Base-by-base conservation (phyloP, 2,329 filamentous ascomycete genomes). In the Ploettnerulaceae sp. region DNA sequence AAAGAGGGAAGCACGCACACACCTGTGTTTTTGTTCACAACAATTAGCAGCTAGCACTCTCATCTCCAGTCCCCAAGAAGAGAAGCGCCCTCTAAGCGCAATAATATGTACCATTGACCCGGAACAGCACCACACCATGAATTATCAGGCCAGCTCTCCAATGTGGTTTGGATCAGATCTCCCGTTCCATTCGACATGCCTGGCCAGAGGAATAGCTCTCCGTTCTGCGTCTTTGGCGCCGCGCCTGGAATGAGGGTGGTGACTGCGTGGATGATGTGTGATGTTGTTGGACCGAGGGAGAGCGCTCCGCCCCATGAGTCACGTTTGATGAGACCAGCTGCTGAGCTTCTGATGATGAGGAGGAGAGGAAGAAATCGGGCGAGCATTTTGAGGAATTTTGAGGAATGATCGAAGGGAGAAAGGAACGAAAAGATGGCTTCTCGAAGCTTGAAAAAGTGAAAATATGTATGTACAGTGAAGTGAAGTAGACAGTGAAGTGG, bases 131-230 rank as follows among this genome's bases (percentile, higher is more conserved):
- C 67, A 48, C 68, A 71, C 68, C 67, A 71, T 11, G 54, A 53
- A 51, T 71, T 70, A 31, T 60, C 59, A 6, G 63, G 50, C 68
- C 67, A 71, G 15, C 61, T 64, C 51, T 71, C 67, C 4, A 70
- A 57, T 0, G 67, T 70, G 0, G 67, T 67, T 48, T 71, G 68
- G 35, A 71, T 56, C 12, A 71, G 57, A 39, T 71, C 64, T 1
- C 68, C 67, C 3, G 69, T 71, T 29, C 69, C 67, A 51, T 70
- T 71, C 42, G 65, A 68, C 66, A 71, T 71, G 4, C 69, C 69
- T 5, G 68, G 69, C 67, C 67, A 71, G 26, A 71, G 61, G 56
- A 68, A 69, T 0, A 71, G 61, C 24, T 58, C 58, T 3, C 68
- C 68, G 21, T 60, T 64, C 39, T 70, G 68, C 0, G 61, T 63